These are phyloP conservation scores for Diophrys sp. DNA, from an alignment of 73 alveolate genomes.

Conservation along the genomic window DNA sequence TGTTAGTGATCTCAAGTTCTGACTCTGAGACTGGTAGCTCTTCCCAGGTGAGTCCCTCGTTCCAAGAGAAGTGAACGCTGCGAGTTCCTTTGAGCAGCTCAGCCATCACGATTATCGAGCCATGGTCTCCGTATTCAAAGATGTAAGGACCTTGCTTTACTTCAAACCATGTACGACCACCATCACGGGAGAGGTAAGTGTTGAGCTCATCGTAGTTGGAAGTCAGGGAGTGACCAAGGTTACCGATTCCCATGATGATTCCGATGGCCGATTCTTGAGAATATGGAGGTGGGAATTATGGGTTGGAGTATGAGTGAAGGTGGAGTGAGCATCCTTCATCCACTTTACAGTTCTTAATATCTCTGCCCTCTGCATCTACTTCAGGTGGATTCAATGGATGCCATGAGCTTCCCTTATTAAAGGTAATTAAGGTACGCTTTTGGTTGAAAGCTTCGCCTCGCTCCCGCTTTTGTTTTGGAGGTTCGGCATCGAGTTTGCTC, in stretches of 20 bases:
- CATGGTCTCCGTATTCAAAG: constrained; percentile 96
- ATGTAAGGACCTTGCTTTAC: constrained; percentile 80
- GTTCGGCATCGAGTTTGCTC: background rate
- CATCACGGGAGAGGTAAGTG: constrained; percentile 90
- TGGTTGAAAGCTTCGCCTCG: too few relatives aligned
- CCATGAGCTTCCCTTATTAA: constrained; percentile 93
- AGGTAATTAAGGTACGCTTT: constrained; percentile 79
- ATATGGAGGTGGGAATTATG: constrained; percentile 68
- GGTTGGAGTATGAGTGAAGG: constrained; percentile 75
- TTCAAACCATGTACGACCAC: constrained; percentile 92
- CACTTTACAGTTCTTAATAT: constrained; percentile 54
- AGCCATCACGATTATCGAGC: constrained; percentile 83
- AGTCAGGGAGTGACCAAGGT: constrained; percentile 59
- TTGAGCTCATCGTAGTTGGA: constrained; percentile 51
- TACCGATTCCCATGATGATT: constrained; percentile 84
- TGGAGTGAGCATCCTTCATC: constrained; percentile 89
- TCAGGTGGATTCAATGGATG: constrained; percentile 72
- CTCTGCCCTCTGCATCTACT: constrained; percentile 55
- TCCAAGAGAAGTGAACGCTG: constrained; percentile 63
- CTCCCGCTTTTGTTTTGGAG: background rate
- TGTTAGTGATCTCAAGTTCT: constrained; percentile 77
- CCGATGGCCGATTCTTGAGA: constrained; percentile 80
- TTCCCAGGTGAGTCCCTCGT: constrained; percentile 81
- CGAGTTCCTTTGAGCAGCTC: constrained; percentile 64
- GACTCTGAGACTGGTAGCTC: constrained; percentile 37